Conservation (phyloP, 768 basidiomycete species). For the Rhodotorula graminis region DNA sequence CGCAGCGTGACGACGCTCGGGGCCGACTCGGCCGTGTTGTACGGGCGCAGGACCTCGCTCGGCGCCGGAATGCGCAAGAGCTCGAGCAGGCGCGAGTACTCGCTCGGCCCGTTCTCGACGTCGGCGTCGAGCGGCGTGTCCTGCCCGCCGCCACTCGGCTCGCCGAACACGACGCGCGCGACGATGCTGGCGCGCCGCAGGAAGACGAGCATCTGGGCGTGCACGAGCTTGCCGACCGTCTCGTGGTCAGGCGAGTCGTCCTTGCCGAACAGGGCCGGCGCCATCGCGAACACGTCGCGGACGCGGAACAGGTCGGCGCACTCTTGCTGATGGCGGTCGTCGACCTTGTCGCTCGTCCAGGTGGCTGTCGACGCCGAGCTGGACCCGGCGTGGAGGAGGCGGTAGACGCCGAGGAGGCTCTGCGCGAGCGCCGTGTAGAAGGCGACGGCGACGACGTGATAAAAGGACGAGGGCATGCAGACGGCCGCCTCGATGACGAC, state of each 20-base stretch:
- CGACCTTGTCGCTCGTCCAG: background rate
- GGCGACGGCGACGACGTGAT: slow-evolving; percentile 77
- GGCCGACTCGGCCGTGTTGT: background rate
- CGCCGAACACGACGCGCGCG: slow-evolving; percentile 64
- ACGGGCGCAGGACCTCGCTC: background rate
- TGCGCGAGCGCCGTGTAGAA: slow-evolving; percentile 89
- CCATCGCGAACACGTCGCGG: background rate
- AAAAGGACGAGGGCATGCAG: slow-evolving; percentile 80
- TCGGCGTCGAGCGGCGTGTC: slow-evolving; percentile 44
- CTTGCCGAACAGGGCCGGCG: slow-evolving; percentile 5
- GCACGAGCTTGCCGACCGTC: slow-evolving; percentile 62
- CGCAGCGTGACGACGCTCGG: slow-evolving; percentile 38
- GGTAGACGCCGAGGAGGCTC: slow-evolving; percentile 77
- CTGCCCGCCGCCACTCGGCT: slow-evolving; percentile 56
- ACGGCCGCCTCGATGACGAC: slow-evolving; percentile 85
- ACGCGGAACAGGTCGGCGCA: slow-evolving; percentile 52
- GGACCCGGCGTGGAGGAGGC: slow-evolving; percentile 58
- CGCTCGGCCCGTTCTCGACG: slow-evolving; percentile 53
- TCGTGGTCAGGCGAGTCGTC: background rate
- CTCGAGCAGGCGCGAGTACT: slow-evolving; percentile 71
- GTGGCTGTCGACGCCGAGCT: background rate
- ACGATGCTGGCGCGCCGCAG: slow-evolving; percentile 81
- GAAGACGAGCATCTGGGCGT: slow-evolving; percentile 84
- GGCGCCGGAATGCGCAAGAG: slow-evolving; percentile 59
- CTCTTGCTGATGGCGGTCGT: slow-evolving; percentile 2